These are phyloP conservation scores for Melastoma malabathricum DNA, from an alignment of 345 rosid species.

Conservation along the genomic window DNA sequence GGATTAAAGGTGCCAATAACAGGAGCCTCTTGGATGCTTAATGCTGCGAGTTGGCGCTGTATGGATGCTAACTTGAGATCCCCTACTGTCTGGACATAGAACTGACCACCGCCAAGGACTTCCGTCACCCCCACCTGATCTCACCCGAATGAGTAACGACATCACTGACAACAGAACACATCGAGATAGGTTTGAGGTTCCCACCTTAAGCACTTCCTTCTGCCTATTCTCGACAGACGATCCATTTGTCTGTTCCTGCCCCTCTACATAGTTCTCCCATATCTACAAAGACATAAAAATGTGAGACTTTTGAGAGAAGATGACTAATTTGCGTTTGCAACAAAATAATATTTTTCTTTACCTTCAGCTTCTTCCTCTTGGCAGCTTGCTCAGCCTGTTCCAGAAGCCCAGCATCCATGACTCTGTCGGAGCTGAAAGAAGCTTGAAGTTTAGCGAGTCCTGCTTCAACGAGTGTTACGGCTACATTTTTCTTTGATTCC, in stretches of 20 bases:
- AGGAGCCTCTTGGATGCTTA: conserved; percentile 67
- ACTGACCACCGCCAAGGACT: conserved; percentile 78
- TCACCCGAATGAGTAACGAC: neutral
- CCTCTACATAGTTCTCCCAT: conserved; percentile 98
- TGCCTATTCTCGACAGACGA: conserved; percentile 58
- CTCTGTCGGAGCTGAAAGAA: conserved; percentile 73
- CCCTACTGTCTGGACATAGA: conserved; percentile 75
- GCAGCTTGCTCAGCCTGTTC: conserved; percentile 83
- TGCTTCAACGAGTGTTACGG: conserved; percentile 66
- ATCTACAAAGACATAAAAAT: conserved; percentile 26
- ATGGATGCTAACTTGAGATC: conserved; percentile 72
- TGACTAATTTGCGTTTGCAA: neutral
- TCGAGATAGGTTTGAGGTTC: conserved; percentile 1
- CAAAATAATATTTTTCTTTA: conserved; percentile 13
- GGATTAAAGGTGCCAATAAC: conserved; percentile 78
- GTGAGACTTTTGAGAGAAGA: neutral
- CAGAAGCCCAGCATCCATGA: conserved; percentile 72
- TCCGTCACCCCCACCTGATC: conserved; percentile 84
- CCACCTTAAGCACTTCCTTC: conserved; percentile 81
- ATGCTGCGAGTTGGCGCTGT: conserved; percentile 64
- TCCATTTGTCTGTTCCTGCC: conserved; percentile 71
- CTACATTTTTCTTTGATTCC: conserved; percentile 75
- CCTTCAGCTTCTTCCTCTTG: conserved; percentile 78
- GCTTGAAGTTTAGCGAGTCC: conserved; percentile 89
- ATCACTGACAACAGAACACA: conserved; percentile 4